These are phyloP conservation scores for Coemansia reversa DNA, from an alignment of 192 early-diverging fungal species.

Conservation along the genomic window DNA sequence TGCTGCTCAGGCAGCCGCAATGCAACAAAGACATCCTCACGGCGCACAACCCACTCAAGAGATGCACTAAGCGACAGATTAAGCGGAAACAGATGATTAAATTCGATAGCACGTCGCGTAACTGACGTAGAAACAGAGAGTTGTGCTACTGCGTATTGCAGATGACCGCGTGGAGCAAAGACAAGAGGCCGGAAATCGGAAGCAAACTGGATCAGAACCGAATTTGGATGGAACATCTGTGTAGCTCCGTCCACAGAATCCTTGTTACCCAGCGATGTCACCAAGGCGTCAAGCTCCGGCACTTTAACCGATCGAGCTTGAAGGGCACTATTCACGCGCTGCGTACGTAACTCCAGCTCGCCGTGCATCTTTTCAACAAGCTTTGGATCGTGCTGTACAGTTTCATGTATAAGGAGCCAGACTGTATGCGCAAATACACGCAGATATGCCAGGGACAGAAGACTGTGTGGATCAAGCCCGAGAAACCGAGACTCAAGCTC, in stretches of 20 bases:
- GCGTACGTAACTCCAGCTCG: conserved; percentile 25
- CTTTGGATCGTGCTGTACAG: conserved; percentile 10
- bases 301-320: neutral
- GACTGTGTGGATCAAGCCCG: conserved; percentile 24
- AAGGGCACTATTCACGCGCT: conserved; percentile 3
- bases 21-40: conserved; percentile 12
- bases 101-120: conserved; percentile 17
- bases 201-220: conserved; percentile 13
- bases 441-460: conserved; percentile 19
- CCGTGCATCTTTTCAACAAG: conserved; percentile 21
- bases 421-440: conserved; percentile 39
- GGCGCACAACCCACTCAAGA: conserved; percentile 24
- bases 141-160: conserved; percentile 26
- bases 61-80: conserved; percentile 14
- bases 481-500: conserved; percentile 25
- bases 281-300: conserved; percentile 8
- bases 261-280: neutral
- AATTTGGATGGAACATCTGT: neutral
- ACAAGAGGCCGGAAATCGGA: conserved; percentile 17
- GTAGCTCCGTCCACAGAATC: neutral
- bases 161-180: conserved; percentile 20
- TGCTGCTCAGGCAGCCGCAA: conserved; percentile 33
- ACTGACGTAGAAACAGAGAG: neutral
- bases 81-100: conserved; percentile 48
- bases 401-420: conserved; percentile 26